These are phyloP conservation scores for Paramecium sonneborni DNA, from an alignment of 73 alveolate species.

Conservation along the genomic window DNA sequence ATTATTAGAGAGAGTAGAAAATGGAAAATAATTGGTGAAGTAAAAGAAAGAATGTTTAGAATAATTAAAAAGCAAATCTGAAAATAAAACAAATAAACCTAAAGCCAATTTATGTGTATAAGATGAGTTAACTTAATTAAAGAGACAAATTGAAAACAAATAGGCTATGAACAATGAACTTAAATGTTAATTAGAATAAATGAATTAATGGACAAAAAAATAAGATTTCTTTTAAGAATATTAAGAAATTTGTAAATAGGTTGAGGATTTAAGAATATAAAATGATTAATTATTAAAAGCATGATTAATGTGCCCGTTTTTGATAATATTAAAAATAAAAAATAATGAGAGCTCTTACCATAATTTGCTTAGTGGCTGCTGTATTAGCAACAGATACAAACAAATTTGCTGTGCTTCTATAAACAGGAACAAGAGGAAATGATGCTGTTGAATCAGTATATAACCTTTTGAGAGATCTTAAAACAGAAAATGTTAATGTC, in stretches of 20 bases:
- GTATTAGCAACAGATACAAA: background rate
- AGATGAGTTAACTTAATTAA: background rate
- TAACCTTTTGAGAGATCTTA: conserved; percentile 48
- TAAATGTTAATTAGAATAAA: background rate
- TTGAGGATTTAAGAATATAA: conserved; percentile 21
- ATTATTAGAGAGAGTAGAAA: background rate
- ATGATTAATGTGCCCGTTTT: conserved; percentile 41
- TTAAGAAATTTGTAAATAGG: conserved; percentile 18
- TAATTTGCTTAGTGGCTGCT: conserved; percentile 57
- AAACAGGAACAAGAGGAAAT: conserved; percentile 60
- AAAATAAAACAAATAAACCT: background rate
- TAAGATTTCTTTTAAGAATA: conserved; percentile 31
- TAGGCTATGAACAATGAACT: background rate
- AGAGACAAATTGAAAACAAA: background rate
- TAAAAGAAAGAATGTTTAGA: background rate
- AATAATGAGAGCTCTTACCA: conserved; percentile 42
- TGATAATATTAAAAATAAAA: background rate
- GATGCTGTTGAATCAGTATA: conserved; percentile 60
- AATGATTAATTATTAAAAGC: conserved; percentile 43
- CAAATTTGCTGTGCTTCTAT: conserved; percentile 50
- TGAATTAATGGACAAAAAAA: background rate
- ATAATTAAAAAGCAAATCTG: background rate
- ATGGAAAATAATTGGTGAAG: background rate
- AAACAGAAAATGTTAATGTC: conserved; percentile 56
- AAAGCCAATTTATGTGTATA: background rate